Conservation (phyloP, 345 rosid genomes). For the Populus davidiana region DNA sequence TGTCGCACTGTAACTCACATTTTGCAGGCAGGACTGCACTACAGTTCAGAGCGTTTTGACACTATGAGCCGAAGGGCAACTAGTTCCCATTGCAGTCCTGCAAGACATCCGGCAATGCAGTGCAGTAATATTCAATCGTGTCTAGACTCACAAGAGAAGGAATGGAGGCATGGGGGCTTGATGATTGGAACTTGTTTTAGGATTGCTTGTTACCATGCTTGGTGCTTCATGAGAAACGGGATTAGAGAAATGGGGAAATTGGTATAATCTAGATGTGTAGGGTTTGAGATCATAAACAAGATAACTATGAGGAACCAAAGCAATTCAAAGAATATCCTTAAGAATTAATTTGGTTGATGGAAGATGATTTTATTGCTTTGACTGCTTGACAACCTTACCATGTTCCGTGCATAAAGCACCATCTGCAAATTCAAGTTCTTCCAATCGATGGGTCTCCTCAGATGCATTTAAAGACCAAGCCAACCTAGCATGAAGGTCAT, state of each 20-base stretch:
- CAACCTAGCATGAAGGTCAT: conserved; percentile 43
- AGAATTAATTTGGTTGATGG: conserved; percentile 45
- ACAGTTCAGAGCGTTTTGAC: too few species aligned
- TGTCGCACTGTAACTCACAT: too few species aligned
- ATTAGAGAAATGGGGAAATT: not conserved
- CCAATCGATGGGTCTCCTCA: conserved; percentile 87
- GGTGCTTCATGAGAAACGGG: not conserved
- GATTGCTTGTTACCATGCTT: not conserved
- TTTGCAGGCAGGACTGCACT: too few species aligned
- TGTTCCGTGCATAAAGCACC: conserved; percentile 89
- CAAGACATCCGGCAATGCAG: too few species aligned
- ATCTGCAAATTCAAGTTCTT: conserved; percentile 84
- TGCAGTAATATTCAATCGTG: too few species aligned
- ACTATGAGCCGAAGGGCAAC: too few species aligned
- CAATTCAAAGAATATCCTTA: conserved; percentile 12
- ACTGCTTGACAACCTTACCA: conserved; percentile 64
- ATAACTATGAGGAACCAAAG: not conserved
- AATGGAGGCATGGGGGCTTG: not conserved
- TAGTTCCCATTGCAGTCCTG: too few species aligned
- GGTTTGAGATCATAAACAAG: not conserved
- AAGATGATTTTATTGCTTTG: conserved; percentile 52
- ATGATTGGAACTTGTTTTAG: not conserved
- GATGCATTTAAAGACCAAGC: conserved; percentile 70
- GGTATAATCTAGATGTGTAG: not conserved
- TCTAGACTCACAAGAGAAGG: too few species aligned